Evolutionary conservation across 1,139 yeast species (phyloP), one percentile per base, ranked within the genome.

Genomic region (Sugiyamaella novakii): DNA sequence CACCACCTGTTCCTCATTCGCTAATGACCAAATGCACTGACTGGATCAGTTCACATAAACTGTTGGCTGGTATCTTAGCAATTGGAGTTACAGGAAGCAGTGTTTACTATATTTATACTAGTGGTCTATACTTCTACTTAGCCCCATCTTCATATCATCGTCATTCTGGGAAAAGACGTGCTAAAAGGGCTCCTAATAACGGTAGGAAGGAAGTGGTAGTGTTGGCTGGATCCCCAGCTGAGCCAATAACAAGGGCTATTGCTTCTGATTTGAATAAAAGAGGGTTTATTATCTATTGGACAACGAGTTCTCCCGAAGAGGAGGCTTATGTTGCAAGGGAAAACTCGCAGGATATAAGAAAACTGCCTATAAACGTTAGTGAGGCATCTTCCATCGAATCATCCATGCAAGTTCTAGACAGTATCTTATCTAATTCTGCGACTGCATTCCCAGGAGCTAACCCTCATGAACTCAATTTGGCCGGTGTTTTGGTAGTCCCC

Each of bases 211-310:
- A 87, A 58, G 92, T 85, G 4, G 79, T 87, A 0, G 70, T 87
- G 27, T 70, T 87, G 5, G 76, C 87, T 1, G 95, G 95, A 1
- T 83, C 91, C 1, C 91, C 92, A 1, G 76, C 81, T 0, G 94
- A 86, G 55, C 89, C 91, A 0, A 69, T 87, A 54, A 81, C 88
- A 0, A 72, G 88, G 50, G 72, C 83, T 43, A 71, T 87, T 30
- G 87, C 89, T 0, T 74, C 79, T 49, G 95, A 87, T 61, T 74
- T 87, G 58, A 89, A 85, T 55, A 78, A 78, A 44, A 72, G 95
- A 49, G 95, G 96, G 1, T 85, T 85, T 61, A 83, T 87, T 27
- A 89, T 87, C 2, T 87, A 84, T 65, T 73, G 87, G 58, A 83
- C 94, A 1, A 81, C 87, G 3, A 69, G 81, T 10, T 83, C 84